These are phyloP conservation scores for Ajuga chamaepitys DNA, from an alignment of 257 asterid genomes.

Conservation along the genomic window DNA sequence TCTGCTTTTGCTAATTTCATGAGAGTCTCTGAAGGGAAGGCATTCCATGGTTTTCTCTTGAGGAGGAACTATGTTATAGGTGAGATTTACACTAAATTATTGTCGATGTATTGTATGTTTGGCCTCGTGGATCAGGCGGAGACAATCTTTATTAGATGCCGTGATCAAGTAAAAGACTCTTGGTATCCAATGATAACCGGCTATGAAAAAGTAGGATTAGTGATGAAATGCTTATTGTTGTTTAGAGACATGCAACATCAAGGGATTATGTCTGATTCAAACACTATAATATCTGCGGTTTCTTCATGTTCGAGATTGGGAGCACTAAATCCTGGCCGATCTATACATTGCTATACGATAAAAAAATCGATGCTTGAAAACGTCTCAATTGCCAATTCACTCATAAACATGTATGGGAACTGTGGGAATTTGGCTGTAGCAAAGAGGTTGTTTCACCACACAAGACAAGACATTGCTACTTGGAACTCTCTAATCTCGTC, in stretches of 20 bases:
- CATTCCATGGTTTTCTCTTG: slow-evolving; percentile 58
- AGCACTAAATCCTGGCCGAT: slow-evolving; percentile 33
- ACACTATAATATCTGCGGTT: slow-evolving; percentile 47
- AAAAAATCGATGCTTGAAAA: slow-evolving; percentile 29
- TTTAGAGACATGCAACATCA: slow-evolving; percentile 54
- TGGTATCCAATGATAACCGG: slow-evolving; percentile 57
- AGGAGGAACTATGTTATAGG: slow-evolving; percentile 38
- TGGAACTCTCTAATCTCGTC: slow-evolving; percentile 70
- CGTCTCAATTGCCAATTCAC: slow-evolving; percentile 52
- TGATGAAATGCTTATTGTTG: slow-evolving; percentile 37
- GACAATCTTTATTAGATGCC: slow-evolving; percentile 31
- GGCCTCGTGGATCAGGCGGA: slow-evolving; percentile 40
- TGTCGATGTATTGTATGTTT: slow-evolving; percentile 68
- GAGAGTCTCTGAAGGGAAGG: slow-evolving; percentile 44
- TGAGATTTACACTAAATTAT: slow-evolving; percentile 29
- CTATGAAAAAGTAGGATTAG: slow-evolving; percentile 56
- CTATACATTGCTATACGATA: slow-evolving; percentile 53
- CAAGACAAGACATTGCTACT: slow-evolving; percentile 31
- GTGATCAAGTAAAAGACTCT: slow-evolving; percentile 32
- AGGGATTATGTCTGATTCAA: slow-evolving; percentile 33
- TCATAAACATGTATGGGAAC: slow-evolving; percentile 64
- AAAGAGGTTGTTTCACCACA: slow-evolving; percentile 31
- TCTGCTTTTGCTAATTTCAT: slow-evolving; percentile 36
- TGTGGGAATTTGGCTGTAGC: slow-evolving; percentile 36
- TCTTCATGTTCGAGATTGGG: slow-evolving; percentile 56